Evolutionary conservation across 2,329 filamentous ascomycete genomes (phyloP).

Genomic region (Helicocarpus griseus): DNA sequence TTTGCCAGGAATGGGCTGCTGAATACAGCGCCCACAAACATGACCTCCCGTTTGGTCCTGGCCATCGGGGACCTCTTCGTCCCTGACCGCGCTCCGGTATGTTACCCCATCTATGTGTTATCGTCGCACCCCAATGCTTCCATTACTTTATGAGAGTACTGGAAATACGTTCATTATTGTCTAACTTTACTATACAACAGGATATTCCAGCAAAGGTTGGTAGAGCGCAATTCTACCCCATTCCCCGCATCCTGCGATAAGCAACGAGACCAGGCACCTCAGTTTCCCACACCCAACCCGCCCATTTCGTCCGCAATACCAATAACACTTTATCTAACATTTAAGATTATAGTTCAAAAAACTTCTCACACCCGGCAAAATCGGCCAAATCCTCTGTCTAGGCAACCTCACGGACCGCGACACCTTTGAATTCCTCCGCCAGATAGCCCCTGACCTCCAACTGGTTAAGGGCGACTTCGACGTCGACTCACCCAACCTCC

Average conservation of each 20-base stretch:
- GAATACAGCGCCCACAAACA: constrained; percentile 23
- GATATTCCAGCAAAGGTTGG: constrained; percentile 79
- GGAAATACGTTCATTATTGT: constrained; percentile 8
- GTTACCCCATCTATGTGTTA: constrained; percentile 15
- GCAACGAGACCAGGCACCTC: too few species aligned
- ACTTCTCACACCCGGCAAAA: constrained; percentile 73
- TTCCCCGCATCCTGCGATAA: not conserved
- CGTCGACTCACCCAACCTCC: constrained; percentile 55
- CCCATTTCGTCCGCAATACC: not conserved
- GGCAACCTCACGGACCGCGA: constrained; percentile 71
- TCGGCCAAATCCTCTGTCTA: constrained; percentile 69
- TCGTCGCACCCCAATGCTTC: not conserved
- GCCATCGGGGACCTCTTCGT: constrained; percentile 92
- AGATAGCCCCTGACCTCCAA: constrained; percentile 61
- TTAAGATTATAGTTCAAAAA: constrained; percentile 67
- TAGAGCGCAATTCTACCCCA: not conserved
- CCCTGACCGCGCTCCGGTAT: constrained; percentile 73
- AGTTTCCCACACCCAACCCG: not conserved
- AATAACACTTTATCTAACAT: not conserved
- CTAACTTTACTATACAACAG: constrained; percentile 23
- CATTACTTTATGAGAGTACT: not conserved
- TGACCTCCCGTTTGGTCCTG: constrained; percentile 81
- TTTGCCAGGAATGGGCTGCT: constrained; percentile 1
- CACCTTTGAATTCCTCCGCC: constrained; percentile 71
- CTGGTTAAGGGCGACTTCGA: constrained; percentile 63